Evolutionary conservation across 805 yeast genomes (phyloP).

Genomic region (Schwanniomyces polymorphus): DNA sequence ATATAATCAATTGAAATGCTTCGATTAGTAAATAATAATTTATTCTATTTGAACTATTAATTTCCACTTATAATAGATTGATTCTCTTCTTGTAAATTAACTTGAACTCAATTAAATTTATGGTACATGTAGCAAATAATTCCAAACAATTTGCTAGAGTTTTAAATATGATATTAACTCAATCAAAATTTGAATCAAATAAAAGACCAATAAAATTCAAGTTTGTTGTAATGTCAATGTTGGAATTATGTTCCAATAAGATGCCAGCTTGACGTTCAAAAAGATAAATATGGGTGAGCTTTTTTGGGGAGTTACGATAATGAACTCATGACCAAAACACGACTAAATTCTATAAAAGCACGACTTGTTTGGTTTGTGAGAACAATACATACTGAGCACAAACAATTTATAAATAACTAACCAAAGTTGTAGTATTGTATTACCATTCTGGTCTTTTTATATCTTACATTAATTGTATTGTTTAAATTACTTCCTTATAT

Average conservation of each 20-base stretch:
- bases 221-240: not conserved
- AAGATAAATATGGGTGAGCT: not conserved
- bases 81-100: not conserved
- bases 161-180: not conserved
- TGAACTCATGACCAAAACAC: not conserved
- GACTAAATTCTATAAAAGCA: not conserved
- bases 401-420: too few relatives aligned
- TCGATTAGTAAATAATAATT: not conserved
- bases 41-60: not conserved
- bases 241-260: not conserved
- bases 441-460: too few relatives aligned
- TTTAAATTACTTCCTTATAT: too few relatives aligned
- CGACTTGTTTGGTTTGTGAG: not conserved
- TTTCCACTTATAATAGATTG: not conserved
- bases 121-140: not conserved
- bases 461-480: too few relatives aligned
- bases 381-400: not conserved
- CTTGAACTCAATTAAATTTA: not conserved
- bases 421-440: too few relatives aligned
- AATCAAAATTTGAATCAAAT: not conserved
- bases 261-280: not conserved
- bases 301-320: not conserved
- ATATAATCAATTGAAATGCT: not conserved
- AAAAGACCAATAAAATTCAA: not conserved
- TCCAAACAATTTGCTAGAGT: not conserved